Percentiles rank a stretch among this genome's conserved stretches.
Conservation (phyloP, 2,329 filamentous ascomycete genomes). For the Penicillium fuscoglaucum region DNA sequence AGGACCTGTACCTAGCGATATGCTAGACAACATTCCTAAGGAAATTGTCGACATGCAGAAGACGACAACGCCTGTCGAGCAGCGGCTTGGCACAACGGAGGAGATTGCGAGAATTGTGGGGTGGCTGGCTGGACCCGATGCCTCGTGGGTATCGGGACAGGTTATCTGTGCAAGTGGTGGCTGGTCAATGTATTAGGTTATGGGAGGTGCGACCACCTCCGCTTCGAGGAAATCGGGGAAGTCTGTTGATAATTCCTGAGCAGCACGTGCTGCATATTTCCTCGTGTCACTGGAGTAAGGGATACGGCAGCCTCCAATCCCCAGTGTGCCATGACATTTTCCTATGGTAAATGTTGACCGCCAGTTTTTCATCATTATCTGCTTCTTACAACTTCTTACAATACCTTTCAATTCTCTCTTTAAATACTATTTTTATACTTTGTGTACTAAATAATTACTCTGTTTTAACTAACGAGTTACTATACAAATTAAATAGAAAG, state of each 20-base stretch:
- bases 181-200: neutral
- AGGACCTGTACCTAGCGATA: neutral
- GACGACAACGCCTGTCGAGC: neutral
- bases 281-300: constrained; percentile 13
- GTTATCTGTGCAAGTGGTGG: neutral
- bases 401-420: no score
- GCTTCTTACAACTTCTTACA: no score
- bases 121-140: neutral
- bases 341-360: no score
- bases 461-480: no score
- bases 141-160: neutral
- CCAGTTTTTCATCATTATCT: no score
- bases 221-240: neutral
- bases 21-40: neutral
- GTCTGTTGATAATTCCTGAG: neutral
- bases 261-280: neutral
- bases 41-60: neutral
- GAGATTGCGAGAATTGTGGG: neutral
- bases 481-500: no score
- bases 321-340: no score
- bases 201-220: neutral
- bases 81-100: neutral
- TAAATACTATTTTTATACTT: no score
- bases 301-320: no score
- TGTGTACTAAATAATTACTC: no score